Evolutionary conservation across 2,329 filamentous ascomycete species (phyloP).

Genomic region (Phyllosticta citribraziliensis): DNA sequence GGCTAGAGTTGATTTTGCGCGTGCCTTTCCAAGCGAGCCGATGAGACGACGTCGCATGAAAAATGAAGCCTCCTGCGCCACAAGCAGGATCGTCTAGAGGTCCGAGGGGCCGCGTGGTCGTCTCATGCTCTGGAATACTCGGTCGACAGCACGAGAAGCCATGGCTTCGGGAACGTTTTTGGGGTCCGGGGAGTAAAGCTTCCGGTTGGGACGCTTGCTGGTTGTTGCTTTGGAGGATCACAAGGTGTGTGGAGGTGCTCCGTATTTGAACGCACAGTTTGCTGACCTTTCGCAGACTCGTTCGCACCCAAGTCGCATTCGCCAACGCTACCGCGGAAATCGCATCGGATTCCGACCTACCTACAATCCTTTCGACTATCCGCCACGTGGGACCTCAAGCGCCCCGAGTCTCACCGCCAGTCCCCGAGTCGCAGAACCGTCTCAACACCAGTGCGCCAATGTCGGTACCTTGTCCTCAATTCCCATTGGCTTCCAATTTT

Average conservation of each 20-base stretch:
- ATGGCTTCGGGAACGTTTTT: background rate
- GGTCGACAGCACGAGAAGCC: background rate
- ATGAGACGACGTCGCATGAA: background rate
- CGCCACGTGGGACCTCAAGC: background rate
- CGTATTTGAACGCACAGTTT: background rate
- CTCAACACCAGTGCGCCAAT: background rate
- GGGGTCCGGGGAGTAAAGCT: background rate
- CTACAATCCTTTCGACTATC: background rate
- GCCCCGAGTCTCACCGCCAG: background rate
- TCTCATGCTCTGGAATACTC: background rate
- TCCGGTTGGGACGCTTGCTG: background rate
- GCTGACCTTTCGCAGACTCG: background rate
- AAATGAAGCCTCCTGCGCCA: background rate
- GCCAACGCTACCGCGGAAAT: background rate
- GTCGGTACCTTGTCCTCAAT: background rate
- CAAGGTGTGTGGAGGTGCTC: background rate
- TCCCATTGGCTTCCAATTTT: background rate
- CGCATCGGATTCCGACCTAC: background rate
- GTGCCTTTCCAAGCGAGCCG: background rate
- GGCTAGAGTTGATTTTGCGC: constrained; percentile 1
- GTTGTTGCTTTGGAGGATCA: background rate
- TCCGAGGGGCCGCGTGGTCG: background rate
- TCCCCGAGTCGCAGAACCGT: background rate
- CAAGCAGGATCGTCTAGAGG: background rate
- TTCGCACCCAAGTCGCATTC: background rate